phyloP scores from a whole-genome alignment of 257 asterid species.

The Thymus quinquecostatus region DNA sequence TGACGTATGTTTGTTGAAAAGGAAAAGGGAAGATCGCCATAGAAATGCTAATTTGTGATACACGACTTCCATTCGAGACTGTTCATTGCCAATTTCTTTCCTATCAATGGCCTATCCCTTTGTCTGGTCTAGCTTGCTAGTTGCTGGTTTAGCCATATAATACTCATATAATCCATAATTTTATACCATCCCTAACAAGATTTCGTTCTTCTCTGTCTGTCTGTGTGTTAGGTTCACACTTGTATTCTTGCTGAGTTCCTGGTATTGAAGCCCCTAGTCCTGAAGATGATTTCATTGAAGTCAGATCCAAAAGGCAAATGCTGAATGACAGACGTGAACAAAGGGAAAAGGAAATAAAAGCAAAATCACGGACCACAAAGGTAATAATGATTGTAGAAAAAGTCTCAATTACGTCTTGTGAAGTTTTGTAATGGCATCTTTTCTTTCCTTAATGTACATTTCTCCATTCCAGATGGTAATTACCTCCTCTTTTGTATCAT shows the following conservation, averaged over 20 bases:
- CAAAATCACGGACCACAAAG: conserved; percentile 65
- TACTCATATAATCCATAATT: background rate
- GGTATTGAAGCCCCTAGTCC: conserved; percentile 95
- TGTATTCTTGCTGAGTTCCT: conserved; percentile 36
- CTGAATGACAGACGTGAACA: conserved; percentile 91
- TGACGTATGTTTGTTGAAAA: background rate
- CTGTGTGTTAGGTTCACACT: background rate
- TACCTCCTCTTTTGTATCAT: conserved; percentile 24
- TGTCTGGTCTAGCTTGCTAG: background rate
- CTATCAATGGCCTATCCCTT: background rate
- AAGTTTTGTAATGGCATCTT: conserved; percentile 21
- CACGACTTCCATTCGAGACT: background rate
- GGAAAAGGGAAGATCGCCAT: too few species aligned
- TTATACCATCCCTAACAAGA: background rate
- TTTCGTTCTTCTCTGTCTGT: background rate
- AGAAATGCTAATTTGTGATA: background rate
- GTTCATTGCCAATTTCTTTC: background rate
- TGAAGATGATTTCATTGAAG: conserved; percentile 96
- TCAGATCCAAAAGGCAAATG: conserved; percentile 96
- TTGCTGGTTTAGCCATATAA: background rate
- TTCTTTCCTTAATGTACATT: conserved; percentile 6
- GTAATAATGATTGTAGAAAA: conserved; percentile 42
- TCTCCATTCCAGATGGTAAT: conserved; percentile 8
- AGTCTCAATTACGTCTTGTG: background rate
- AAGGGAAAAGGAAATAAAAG: conserved; percentile 87